phyloP scores from a whole-genome alignment of 768 basidiomycete genomes.

The Hericium coralloides region DNA sequence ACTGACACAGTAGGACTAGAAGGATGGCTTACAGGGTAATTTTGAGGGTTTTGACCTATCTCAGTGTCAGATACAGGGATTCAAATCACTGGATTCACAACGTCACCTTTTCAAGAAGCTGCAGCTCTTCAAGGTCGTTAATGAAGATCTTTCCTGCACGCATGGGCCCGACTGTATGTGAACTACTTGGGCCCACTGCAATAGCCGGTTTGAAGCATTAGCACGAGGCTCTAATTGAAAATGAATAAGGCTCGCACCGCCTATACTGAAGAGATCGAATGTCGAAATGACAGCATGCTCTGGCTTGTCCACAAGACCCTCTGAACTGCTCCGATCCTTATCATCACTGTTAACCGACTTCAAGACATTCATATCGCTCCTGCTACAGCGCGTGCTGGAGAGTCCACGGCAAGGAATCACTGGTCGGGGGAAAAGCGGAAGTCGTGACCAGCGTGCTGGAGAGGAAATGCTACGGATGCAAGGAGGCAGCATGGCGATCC shows the following conservation, averaged over 20 bases:
- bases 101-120: conserved; percentile 55
- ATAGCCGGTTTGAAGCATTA: too few relatives aligned
- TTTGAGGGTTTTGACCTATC: conserved; percentile 70
- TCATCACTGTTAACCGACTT: not conserved
- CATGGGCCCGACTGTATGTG: conserved; percentile 80
- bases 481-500: too few relatives aligned
- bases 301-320: conserved; percentile 4
- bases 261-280: conserved; percentile 89
- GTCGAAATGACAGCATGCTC: conserved; percentile 91
- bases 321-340: not conserved
- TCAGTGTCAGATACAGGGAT: not conserved
- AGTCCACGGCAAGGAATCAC: not conserved
- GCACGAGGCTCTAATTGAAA: not conserved
- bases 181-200: conserved; percentile 50
- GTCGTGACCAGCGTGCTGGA: too few relatives aligned
- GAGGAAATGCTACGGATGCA: too few relatives aligned
- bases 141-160: conserved; percentile 87
- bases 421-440: too few relatives aligned
- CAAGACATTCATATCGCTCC: not conserved
- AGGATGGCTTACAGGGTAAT: conserved; percentile 58
- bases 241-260: conserved; percentile 40
- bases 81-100: not conserved
- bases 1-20: not conserved
- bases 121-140: conserved; percentile 57
- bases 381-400: not conserved